Base-by-base conservation (phyloP, 2,329 filamentous ascomycete species). In the Aspergillus glaucus region DNA sequence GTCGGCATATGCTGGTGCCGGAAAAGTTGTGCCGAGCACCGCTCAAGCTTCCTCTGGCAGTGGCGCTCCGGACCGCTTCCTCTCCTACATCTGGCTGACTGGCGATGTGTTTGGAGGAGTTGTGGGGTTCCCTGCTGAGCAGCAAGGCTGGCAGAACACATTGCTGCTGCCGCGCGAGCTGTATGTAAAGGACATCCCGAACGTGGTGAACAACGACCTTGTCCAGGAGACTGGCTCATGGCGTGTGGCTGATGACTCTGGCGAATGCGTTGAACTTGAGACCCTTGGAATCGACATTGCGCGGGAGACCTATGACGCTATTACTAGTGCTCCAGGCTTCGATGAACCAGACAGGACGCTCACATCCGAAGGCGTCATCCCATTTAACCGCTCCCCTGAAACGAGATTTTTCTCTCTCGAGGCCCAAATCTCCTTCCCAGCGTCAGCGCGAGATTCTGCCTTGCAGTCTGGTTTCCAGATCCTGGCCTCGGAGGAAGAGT, bases 221-320 rank as follows among this genome's bases (percentile, higher is more conserved):
- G 44, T 39, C 4, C 46, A 28, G 14, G 49, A 54, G 36, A 34
- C 17, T 12, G 45, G 15, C 4, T 51, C 49, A 3, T 54, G 51
- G 51, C 47, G 47, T 3, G 50, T 57, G n/a, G 15, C 40, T 14
- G 44, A 22, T 15, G 36, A 45, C 7, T 19, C 39, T 4, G 12
- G n/a, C 8, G 26, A 24, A n/a, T 7, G 42, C 1, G 43, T 51
- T 10, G 47, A 51, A 6, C 50, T 57, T 2, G 47, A 51, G 15
- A 56, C 55, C 0, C 43, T 57, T 32, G 55, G 55, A 9, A 57
- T 57, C 3, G 44, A 53, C 14, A 55, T 57, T 14, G 52, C 54
- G 0, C 22, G 55, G 6, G 55, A 57, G 19, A 56, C 55, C 9
- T 49, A 53, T 39, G 19, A 50, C 2, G 52, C 52, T 3, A 24